Evolutionary conservation across 164 flowering plant genomes (phyloP).

Genomic region (Piper betle): DNA sequence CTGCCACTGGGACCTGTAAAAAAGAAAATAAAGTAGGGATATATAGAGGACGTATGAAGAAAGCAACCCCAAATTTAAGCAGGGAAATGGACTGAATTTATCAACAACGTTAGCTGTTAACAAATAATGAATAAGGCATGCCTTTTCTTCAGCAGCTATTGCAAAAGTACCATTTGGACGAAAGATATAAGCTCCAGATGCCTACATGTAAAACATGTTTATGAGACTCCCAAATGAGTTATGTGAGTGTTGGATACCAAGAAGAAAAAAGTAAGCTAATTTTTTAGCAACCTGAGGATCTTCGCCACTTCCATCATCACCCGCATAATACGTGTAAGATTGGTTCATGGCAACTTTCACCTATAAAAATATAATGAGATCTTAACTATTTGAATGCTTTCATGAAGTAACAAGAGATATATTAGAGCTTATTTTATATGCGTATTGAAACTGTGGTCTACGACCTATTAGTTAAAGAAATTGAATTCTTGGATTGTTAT

Average conservation of each 20-base stretch:
- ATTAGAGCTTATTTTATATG: too few relatives aligned
- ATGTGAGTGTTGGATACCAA: neutral
- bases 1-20: slow-evolving; percentile 47
- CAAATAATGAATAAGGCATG: slow-evolving; percentile 4
- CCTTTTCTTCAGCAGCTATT: slow-evolving; percentile 44
- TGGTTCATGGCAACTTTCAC: slow-evolving; percentile 37
- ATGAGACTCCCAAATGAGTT: neutral
- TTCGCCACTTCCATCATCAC: slow-evolving; percentile 48
- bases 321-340: slow-evolving; percentile 52
- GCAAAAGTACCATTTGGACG: slow-evolving; percentile 75
- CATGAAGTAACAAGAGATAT: too few relatives aligned
- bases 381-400: neutral
- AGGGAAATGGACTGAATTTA: neutral
- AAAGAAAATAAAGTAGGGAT: neutral
- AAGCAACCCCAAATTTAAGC: slow-evolving; percentile 19
- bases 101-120: neutral
- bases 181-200: slow-evolving; percentile 91
- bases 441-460: too few relatives aligned
- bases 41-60: neutral
- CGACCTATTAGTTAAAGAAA: too few relatives aligned
- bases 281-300: slow-evolving; percentile 54
- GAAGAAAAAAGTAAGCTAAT: neutral
- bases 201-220: slow-evolving; percentile 29
- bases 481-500: too few relatives aligned
- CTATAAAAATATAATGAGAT: slow-evolving; percentile 17